A percentile compares a stretch with the other conserved stretches of the same genome.
Evolutionary conservation across 2,329 filamentous ascomycete species (phyloP).

Genomic region (Cordyceps tenuipes): DNA sequence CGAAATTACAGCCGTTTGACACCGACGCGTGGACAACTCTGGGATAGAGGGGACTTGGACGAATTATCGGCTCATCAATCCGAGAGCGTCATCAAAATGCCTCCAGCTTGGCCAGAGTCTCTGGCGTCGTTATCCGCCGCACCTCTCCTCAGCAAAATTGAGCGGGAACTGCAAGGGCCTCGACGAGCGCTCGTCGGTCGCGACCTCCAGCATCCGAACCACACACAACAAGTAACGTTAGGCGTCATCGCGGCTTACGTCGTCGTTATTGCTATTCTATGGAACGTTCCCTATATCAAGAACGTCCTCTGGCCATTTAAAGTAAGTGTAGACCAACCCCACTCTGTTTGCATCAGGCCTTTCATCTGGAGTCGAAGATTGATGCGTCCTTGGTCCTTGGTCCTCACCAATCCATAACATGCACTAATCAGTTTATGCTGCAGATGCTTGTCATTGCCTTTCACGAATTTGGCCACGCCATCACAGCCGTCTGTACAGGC

Average conservation of each 20-base stretch:
- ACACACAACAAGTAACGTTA: slow-evolving; percentile 62
- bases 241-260: slow-evolving; percentile 65
- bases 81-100: not conserved
- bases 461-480: slow-evolving; percentile 71
- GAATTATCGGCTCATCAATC: not conserved
- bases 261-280: slow-evolving; percentile 65
- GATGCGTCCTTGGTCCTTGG: not conserved
- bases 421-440: not conserved
- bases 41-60: not conserved
- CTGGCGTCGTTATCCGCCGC: not conserved
- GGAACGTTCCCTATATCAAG: slow-evolving; percentile 71
- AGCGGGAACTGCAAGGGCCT: not conserved
- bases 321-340: slow-evolving; percentile 31
- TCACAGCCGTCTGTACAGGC: slow-evolving; percentile 63
- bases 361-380: not conserved
- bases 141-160: not conserved
- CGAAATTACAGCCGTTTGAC: not conserved
- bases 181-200: slow-evolving; percentile 35
- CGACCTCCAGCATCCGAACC: slow-evolving; percentile 49
- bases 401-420: not conserved
- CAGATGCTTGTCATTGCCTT: slow-evolving; percentile 79
- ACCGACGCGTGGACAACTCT: not conserved
- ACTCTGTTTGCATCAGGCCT: no score
- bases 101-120: not conserved
- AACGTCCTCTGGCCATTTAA: slow-evolving; percentile 77